Evolutionary conservation across 2,329 filamentous ascomycete species (phyloP).

Genomic region (Ascosphaera aggregata): DNA sequence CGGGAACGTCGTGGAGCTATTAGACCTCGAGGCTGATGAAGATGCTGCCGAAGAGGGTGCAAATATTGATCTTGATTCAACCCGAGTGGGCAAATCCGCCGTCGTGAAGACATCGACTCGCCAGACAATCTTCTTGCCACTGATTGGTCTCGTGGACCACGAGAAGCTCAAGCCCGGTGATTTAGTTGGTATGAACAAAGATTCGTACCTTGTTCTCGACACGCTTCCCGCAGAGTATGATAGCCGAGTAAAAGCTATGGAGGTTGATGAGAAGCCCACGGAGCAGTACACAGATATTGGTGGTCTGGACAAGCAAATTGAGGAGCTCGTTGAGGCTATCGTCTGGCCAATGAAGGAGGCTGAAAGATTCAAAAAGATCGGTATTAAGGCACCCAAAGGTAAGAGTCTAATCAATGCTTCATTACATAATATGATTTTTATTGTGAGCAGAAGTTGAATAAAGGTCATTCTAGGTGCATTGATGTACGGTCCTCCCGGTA

Average conservation of each 20-base stretch:
- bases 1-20: conserved; percentile 90
- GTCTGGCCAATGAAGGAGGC: conserved; percentile 99
- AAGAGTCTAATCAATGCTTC: conserved; percentile 2
- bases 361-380: conserved; percentile 97
- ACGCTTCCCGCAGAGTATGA: conserved; percentile 96
- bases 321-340: conserved; percentile 93
- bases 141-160: conserved; percentile 92
- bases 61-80: conserved; percentile 95
- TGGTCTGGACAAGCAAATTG: conserved; percentile 95
- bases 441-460: conserved; percentile 3
- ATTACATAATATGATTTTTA: no score
- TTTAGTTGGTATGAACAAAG: conserved; percentile 96
- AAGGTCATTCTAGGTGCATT: conserved; percentile 45
- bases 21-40: conserved; percentile 87
- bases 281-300: conserved; percentile 98
- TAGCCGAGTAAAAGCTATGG: conserved; percentile 98
- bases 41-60: conserved; percentile 95
- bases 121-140: conserved; percentile 93
- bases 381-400: conserved; percentile 99
- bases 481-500: conserved; percentile 59
- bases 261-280: conserved; percentile 98
- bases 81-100: conserved; percentile 87
- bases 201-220: conserved; percentile 91
- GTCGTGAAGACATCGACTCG: conserved; percentile 98
- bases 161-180: conserved; percentile 88